Conservation (phyloP, 2,329 filamentous ascomycete genomes). For the Fusarium mangiferae region DNA sequence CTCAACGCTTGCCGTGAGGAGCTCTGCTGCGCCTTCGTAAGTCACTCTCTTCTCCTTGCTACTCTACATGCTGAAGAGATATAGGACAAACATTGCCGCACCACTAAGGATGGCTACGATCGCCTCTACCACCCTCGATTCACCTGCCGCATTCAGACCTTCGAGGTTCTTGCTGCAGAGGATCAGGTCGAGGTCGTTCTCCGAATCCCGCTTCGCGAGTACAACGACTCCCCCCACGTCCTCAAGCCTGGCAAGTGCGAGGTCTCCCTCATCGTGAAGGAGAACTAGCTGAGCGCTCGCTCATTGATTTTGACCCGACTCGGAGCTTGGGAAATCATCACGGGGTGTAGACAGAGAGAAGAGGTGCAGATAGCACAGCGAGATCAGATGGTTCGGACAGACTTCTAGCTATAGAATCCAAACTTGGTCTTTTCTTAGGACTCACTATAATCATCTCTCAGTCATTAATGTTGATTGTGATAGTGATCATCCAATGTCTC, state of each 20-base stretch:
- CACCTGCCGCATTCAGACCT: slow-evolving; percentile 14
- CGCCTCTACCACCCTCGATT: slow-evolving; percentile 22
- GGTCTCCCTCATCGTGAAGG: slow-evolving; percentile 30
- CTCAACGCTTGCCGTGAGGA: slow-evolving; percentile 27
- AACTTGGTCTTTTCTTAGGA: neutral
- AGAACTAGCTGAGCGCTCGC: neutral
- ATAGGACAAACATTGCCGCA: slow-evolving; percentile 24
- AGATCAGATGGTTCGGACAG: neutral
- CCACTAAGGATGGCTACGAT: slow-evolving; percentile 10
- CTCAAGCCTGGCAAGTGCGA: slow-evolving; percentile 14
- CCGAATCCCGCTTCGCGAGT: slow-evolving; percentile 20
- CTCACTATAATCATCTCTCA: neutral
- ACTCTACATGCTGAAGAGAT: neutral
- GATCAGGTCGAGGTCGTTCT: slow-evolving; percentile 23
- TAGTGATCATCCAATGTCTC: neutral
- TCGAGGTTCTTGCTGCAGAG: neutral
- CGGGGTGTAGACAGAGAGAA: neutral
- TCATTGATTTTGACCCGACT: neutral
- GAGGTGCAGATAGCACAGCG: neutral
- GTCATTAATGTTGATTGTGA: neutral
- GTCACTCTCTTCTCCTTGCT: neutral
- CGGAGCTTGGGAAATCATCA: neutral
- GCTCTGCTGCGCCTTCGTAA: slow-evolving; percentile 16
- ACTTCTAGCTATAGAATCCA: neutral
- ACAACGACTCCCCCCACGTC: slow-evolving; percentile 26